Conservation (phyloP, 345 rosid species). For the Linum lewisii region DNA sequence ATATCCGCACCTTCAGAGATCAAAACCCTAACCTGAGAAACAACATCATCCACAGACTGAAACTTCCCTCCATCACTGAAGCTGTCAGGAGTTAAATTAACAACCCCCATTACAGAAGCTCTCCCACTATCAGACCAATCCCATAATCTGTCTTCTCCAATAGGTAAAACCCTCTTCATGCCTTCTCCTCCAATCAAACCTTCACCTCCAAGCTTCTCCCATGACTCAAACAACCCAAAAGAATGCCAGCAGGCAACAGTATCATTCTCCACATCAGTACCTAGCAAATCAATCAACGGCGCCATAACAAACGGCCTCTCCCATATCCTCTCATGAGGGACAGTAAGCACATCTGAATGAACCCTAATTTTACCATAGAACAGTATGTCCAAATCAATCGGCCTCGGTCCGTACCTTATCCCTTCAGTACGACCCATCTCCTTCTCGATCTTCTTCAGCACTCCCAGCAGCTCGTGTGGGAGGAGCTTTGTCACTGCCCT, state of each 20-base stretch:
- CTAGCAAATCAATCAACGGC: conserved; percentile 78
- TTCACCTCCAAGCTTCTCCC: conserved; percentile 83
- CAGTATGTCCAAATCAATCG: conserved; percentile 80
- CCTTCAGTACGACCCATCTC: conserved; percentile 73
- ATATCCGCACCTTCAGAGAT: conserved; percentile 73
- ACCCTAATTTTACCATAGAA: conserved; percentile 67
- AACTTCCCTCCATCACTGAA: conserved; percentile 87
- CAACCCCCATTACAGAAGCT: conserved; percentile 77
- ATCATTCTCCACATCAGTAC: conserved; percentile 52
- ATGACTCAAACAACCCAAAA: conserved; percentile 48
- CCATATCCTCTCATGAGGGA: conserved; percentile 86
- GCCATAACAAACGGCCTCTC: conserved; percentile 93
- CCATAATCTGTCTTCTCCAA: conserved; percentile 44
- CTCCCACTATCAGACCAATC: conserved; percentile 47
- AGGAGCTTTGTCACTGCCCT: conserved; percentile 72
- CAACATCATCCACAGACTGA: conserved; percentile 51
- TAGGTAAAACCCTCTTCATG: conserved; percentile 66
- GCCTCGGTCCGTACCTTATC: conserved; percentile 78
- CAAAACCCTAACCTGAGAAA: conserved; percentile 64
- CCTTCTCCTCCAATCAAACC: conserved; percentile 61
- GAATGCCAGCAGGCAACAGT: conserved; percentile 78
- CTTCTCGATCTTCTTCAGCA: conserved; percentile 67
- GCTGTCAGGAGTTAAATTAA: conserved; percentile 92
- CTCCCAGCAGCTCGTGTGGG: conserved; percentile 62
- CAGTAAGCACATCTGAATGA: conserved; percentile 43